phyloP scores from a whole-genome alignment of 192 early-diverging fungal species.

The Coemansia sp. region DNA sequence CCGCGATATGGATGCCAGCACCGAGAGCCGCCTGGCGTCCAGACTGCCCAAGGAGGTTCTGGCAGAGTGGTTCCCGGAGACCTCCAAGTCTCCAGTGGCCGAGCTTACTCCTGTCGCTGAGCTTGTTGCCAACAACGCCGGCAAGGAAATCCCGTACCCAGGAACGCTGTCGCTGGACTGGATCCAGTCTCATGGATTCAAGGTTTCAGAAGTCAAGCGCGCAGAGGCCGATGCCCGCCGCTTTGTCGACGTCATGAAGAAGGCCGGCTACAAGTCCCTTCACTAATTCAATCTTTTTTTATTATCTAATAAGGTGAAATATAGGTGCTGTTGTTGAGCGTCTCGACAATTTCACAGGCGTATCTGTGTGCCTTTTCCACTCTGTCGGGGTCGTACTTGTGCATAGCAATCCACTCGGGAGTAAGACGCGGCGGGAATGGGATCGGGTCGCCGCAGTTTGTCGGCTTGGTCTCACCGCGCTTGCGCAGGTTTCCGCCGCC shows the following conservation, averaged over 20 bases:
- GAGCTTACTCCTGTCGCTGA: slow-evolving; percentile 3
- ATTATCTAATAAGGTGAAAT: slow-evolving; percentile 46
- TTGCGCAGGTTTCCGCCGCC: slow-evolving; percentile 2
- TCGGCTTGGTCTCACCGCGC: slow-evolving; percentile 27
- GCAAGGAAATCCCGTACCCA: slow-evolving; percentile 37
- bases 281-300: slow-evolving; percentile 16
- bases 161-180: slow-evolving; percentile 29
- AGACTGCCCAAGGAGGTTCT: slow-evolving; percentile 33
- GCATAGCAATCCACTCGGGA: slow-evolving; percentile 47
- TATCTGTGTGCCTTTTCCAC: slow-evolving; percentile 41
- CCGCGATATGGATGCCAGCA: slow-evolving; percentile 16
- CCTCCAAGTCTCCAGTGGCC: slow-evolving; percentile 13
- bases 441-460: slow-evolving; percentile 21
- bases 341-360: slow-evolving; percentile 41
- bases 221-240: slow-evolving; percentile 26
- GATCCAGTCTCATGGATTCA: slow-evolving; percentile 38
- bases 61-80: slow-evolving; percentile 36
- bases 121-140: slow-evolving; percentile 2
- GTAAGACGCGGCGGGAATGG: slow-evolving; percentile 48
- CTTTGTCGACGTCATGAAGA: slow-evolving; percentile 46
- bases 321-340: slow-evolving; percentile 53
- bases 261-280: slow-evolving; percentile 44
- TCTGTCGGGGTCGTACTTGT: slow-evolving; percentile 33
- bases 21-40: slow-evolving; percentile 12
- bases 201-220: slow-evolving; percentile 15